Base-by-base conservation (phyloP, 345 rosid genomes). In the Gossypium turneri region DNA sequence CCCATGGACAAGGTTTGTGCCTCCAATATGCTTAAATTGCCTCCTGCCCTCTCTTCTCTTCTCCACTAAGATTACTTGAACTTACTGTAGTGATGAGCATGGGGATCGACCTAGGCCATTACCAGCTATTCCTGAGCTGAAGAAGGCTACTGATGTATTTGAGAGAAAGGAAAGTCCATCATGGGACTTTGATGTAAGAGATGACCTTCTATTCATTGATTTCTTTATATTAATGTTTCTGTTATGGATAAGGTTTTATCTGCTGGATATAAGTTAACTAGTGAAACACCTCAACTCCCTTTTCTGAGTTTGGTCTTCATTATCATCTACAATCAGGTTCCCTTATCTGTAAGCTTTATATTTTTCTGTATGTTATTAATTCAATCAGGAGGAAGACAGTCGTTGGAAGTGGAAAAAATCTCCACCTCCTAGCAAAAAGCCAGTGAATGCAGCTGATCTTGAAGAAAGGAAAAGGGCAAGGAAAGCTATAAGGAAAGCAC, bases 91-190 rank as follows among this genome's bases (percentile, higher is more conserved):
- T 67, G 89, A 88, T 73, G 88, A 80, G 48, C 86, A 77, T 80
- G 91, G 94, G 12, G 94, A 89, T 75, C 81, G 79, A 34, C 90
- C 90, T 2, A 80, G 90, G 73, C 82, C 86, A 62, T 65, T 89
- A 75, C 91, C 90, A 0, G 63, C 16, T 20, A 78, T 89, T 50
- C 63, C 79, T 25, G 94, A 89, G 74, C 61, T 87, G 65, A 77
- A 82, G 48, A 76, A 79, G 47, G 91, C 89, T 52, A 15, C 9
- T 58, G 91, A 89, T 52, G 22, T 83, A 19, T 76, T 79, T 0
- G 87, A 84, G 75, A 86, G 91, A 76, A 85, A 80, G 70, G 88
- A 77, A 52, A 55, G 45, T 47, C 88, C 92, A 16, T 79, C 87
- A 27, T 91, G 88, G 89, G 90, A 83, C 58, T 86, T 82, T 81